Conservation (phyloP, 2,329 filamentous ascomycete genomes). For the Phaeosphaeriaceae sp. region DNA sequence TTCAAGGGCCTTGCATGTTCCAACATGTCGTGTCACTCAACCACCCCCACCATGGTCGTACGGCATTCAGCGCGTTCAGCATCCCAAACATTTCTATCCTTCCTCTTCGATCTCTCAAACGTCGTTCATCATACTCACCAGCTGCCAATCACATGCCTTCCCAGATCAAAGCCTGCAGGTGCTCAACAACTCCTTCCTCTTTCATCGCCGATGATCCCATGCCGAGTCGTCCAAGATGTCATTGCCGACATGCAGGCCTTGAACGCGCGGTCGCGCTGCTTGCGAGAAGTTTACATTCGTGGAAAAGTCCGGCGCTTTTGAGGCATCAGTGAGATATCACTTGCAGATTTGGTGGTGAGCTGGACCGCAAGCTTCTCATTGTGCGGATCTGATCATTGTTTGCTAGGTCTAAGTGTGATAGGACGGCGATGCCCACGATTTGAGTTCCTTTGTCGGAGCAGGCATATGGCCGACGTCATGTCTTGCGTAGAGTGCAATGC, state of each 20-base stretch:
- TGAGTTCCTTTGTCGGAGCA: not conserved
- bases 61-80: not conserved
- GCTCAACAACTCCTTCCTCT: not conserved
- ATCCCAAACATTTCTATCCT: not conserved
- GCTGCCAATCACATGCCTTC: not conserved
- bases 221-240: slow-evolving; percentile 30
- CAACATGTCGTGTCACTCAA: not conserved
- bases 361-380: not conserved
- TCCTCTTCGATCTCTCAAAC: not conserved
- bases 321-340: slow-evolving; percentile 57
- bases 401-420: not conserved
- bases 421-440: not conserved
- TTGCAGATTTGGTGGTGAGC: not conserved
- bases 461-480: not conserved
- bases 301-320: slow-evolving; percentile 54
- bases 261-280: slow-evolving; percentile 50
- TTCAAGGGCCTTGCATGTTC: not conserved
- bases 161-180: not conserved
- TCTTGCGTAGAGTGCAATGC: not conserved
- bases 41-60: not conserved
- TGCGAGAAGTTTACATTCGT: slow-evolving; percentile 55
- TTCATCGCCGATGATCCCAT: not conserved
- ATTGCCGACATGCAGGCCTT: slow-evolving; percentile 51
- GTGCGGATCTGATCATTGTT: not conserved
- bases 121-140: not conserved